Evolutionary conservation across 2,329 filamentous ascomycete genomes (phyloP).

Genomic region (Kalmusia sp.): DNA sequence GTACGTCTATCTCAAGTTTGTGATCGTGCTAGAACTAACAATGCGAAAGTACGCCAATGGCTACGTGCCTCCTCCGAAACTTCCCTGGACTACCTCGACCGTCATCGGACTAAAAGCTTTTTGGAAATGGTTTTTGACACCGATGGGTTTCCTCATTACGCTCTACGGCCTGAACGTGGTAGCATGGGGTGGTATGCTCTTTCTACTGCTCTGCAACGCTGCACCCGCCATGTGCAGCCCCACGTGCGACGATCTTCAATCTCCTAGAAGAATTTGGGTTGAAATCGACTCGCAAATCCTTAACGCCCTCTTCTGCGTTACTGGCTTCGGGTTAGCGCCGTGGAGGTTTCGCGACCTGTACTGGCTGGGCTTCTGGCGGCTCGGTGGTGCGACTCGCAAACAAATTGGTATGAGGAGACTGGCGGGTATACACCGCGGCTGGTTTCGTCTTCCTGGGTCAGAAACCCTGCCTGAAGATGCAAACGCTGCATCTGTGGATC

Average conservation of each 20-base stretch:
- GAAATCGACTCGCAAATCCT: slow-evolving; percentile 85
- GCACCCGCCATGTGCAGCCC: slow-evolving; percentile 73
- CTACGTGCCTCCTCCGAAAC: slow-evolving; percentile 52
- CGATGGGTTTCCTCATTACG: slow-evolving; percentile 77
- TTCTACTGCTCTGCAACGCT: slow-evolving; percentile 80
- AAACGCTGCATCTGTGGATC: slow-evolving; percentile 27
- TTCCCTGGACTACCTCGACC: slow-evolving; percentile 65
- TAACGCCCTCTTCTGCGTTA: slow-evolving; percentile 85
- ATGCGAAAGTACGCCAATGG: slow-evolving; percentile 44
- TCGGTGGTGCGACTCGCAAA: slow-evolving; percentile 57
- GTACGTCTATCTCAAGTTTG: slow-evolving; percentile 19
- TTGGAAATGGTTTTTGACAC: slow-evolving; percentile 77
- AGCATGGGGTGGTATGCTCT: slow-evolving; percentile 91
- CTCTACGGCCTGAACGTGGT: slow-evolving; percentile 84
- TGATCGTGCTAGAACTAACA: slow-evolving; percentile 16
- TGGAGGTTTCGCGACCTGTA: slow-evolving; percentile 86
- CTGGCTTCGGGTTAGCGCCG: slow-evolving; percentile 81
- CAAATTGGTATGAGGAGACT: slow-evolving; percentile 67
- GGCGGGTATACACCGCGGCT: slow-evolving; percentile 75
- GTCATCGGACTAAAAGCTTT: slow-evolving; percentile 66
- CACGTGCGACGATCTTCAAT: slow-evolving; percentile 77
- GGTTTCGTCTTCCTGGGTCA: slow-evolving; percentile 77
- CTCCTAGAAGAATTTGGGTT: slow-evolving; percentile 81
- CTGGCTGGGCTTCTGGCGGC: slow-evolving; percentile 69
- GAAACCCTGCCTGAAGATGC: slow-evolving; percentile 56